Conservation (phyloP, 2,329 filamentous ascomycete species). For the Fusarium ramigenum region DNA sequence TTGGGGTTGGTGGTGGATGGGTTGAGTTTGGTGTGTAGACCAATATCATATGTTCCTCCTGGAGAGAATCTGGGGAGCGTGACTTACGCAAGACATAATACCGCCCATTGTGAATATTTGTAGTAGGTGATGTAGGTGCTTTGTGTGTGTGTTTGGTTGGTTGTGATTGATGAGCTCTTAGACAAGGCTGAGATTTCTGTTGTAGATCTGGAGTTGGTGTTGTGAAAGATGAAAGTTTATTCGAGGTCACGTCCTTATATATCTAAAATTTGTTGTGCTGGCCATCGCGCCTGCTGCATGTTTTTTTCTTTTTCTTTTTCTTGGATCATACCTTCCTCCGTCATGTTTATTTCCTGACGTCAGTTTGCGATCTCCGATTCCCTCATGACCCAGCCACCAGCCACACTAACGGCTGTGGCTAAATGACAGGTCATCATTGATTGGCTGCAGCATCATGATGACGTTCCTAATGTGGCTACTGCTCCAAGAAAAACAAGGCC, state of each 20-base stretch:
- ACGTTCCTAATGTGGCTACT: constrained; percentile 25
- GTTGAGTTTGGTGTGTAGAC: not conserved
- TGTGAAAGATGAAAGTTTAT: not conserved
- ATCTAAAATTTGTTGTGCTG: not conserved
- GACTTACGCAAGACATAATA: constrained; percentile 83
- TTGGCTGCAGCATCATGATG: constrained; percentile 15
- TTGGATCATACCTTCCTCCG: constrained; percentile 13
- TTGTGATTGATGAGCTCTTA: not conserved
- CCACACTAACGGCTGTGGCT: constrained; percentile 31
- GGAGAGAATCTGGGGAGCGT: not conserved
- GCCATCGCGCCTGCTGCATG: constrained; percentile 1
- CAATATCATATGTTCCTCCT: not conserved
- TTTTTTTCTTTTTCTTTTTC: constrained; percentile 2
- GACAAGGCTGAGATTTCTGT: not conserved
- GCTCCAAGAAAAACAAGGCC: constrained; percentile 25
- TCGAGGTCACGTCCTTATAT: constrained; percentile 21
- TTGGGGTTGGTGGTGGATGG: not conserved
- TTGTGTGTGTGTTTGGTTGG: not conserved
- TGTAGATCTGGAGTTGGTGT: not conserved
- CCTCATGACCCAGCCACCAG: constrained; percentile 31
- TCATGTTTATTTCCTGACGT: constrained; percentile 31
- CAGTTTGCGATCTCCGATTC: constrained; percentile 23
- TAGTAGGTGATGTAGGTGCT: constrained; percentile 11
- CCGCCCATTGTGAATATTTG: constrained; percentile 71
- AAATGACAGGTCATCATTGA: not conserved